Base-by-base conservation (phyloP, 768 basidiomycete genomes). In the Pleurotus citrinopileatus region DNA sequence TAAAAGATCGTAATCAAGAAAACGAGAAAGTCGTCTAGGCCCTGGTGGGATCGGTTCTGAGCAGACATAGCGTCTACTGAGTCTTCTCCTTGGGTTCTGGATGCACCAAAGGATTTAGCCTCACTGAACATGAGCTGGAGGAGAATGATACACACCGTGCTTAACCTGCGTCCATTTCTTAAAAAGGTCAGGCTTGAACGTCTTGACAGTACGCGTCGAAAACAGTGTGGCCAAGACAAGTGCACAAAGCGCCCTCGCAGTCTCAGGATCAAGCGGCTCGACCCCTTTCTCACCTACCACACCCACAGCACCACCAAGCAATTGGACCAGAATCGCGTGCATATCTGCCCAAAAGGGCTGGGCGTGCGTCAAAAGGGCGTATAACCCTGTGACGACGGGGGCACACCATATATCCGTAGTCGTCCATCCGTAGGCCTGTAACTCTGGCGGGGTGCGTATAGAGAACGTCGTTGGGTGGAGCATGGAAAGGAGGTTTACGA, bases 371-470 rank as follows among this genome's bases (percentile, higher is more conserved):
- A 94, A 77, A 54, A 85, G 79, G 51, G 93, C 85, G 64, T 91
- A 94, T 8, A 94, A 64, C 1, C 76, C 88, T 9, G 91, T 92
- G 60, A 86, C 71, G 59, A 86, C 70, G 5, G 91, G 86, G 7
- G 94, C 91, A 67, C 82, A 82, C 93, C 94, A 96, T 26, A 94
- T 67, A 64, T 96, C 94, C 0, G 83, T 79, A 20, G 84, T 82
- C 38, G 84, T 87, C 94, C 94, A 96, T 10, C 94, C 94, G 54
- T 87, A 87, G 0, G 90, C 79, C 51, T 76, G 76, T 6, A 97
- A 77, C 65, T 95, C 94, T 0, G 85, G 76, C 1, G 94, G 94
- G 0, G 91, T 93, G 28, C 83, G 74, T 19, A 94, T 67, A 4
- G 79, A 63, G 55, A 91, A 74, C 0, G 86, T 73, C 4, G 84